Base-by-base conservation (phyloP, 768 basidiomycete species). In the Leccinum subtestaceum region DNA sequence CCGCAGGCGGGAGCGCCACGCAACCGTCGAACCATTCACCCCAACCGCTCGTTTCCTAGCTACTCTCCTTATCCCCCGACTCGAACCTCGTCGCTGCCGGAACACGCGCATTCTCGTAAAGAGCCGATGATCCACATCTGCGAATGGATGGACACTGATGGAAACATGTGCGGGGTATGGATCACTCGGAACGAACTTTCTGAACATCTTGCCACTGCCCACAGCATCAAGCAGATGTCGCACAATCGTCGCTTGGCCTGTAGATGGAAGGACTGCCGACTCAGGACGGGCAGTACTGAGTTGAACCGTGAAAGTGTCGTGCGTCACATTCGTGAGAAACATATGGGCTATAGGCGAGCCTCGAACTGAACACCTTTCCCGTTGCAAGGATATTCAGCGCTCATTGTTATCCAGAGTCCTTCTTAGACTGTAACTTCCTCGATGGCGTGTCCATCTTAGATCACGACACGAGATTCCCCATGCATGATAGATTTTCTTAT, bases 231-330 rank as follows among this genome's bases (percentile, higher is more conserved):
- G 7, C 52, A 58, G 0, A 19, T 54, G 38, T 0, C 19, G 7
- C 32, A 34, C 21, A 0, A 40, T 1, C 0, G 1, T 10, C 45
- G 0, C 0, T 1, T 67, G 11, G 0, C 1, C 0, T 70, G 69
- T 12, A 17, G 15, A 23, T 69, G 68, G 68, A 1, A 2, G 0
- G 52, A 52, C 1, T 68, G 67, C 29, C 32, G 36, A 10, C 29
- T 53, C 11, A 56, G 45, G 34, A 48, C 52, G 19, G 29, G 19
- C 2, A 53, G n/a, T 8, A 1, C 0, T 2, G 4, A 0, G 13
- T 46, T 70, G 17, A 70, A 69, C 0, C 65, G 69, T 2, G 61
- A 69, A 34, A 57, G 56, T 9, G 63, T 70, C 4, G 43, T 55
- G 1, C 58, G 69, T 0, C 69, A 70, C 1, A 15, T 67, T 0